These are phyloP conservation scores for Pseudotsuga menziesii DNA, from an alignment of 75 land plant genomes.

Conservation along the genomic window DNA sequence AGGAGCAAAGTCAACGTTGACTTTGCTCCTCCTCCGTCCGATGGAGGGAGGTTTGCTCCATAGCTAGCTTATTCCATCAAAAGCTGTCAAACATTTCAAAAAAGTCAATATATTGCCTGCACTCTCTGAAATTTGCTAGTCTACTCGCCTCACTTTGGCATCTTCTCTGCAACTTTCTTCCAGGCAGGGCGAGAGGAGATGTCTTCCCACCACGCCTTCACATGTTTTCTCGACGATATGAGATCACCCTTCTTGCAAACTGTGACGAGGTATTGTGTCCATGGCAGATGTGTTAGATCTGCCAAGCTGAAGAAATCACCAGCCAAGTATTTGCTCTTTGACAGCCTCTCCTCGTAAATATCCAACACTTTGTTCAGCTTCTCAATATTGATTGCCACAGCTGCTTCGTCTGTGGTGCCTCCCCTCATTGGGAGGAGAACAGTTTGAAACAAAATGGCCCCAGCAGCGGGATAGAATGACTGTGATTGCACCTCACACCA, in stretches of 20 bases:
- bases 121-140: no score
- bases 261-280: slow-evolving; percentile 24
- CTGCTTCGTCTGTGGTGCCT: slow-evolving; percentile 20
- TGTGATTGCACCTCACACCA: slow-evolving; percentile 60
- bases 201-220: slow-evolving; percentile 52
- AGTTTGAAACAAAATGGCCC: slow-evolving; percentile 21
- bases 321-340: slow-evolving; percentile 41
- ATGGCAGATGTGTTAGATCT: not conserved
- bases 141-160: no score
- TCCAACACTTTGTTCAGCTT: slow-evolving; percentile 57
- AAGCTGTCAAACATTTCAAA: no score
- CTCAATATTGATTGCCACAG: slow-evolving; percentile 20
- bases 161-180: slow-evolving; percentile 11
- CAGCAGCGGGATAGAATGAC: slow-evolving; percentile 31
- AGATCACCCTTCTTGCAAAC: slow-evolving; percentile 4
- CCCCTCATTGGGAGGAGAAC: slow-evolving; percentile 10
- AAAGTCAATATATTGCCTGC: no score
- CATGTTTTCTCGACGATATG: slow-evolving; percentile 31
- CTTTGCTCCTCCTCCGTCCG: no score
- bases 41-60: no score
- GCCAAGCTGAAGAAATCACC: slow-evolving; percentile 17
- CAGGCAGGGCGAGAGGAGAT: slow-evolving; percentile 37
- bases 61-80: no score
- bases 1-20: no score
- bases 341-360: slow-evolving; percentile 40